These are phyloP conservation scores for Saksenaea vasiformis DNA, from an alignment of 371 early-diverging fungal species.

Conservation along the genomic window DNA sequence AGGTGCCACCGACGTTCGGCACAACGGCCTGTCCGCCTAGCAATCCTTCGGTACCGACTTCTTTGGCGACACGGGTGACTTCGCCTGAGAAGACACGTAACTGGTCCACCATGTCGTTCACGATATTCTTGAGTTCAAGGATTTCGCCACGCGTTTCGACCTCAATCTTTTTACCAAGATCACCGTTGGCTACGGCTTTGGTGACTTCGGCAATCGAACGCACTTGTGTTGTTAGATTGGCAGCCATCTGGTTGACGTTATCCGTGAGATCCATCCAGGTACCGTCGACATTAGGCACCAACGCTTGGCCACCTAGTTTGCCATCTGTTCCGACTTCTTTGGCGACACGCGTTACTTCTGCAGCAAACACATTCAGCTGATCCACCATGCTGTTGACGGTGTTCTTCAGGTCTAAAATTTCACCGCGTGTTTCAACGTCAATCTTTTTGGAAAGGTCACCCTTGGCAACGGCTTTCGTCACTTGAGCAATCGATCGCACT, in stretches of 20 bases:
- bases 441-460: too few species aligned
- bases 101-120: conserved; percentile 66
- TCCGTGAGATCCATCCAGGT: conserved; percentile 61
- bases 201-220: conserved; percentile 58
- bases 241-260: conserved; percentile 63
- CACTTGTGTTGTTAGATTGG: conserved; percentile 59
- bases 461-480: too few species aligned
- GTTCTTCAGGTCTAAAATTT: too few species aligned
- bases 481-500: too few species aligned
- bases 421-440: too few species aligned
- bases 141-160: conserved; percentile 55
- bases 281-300: conserved; percentile 52
- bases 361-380: conserved; percentile 38
- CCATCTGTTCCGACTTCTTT: conserved; percentile 61
- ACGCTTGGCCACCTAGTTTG: conserved; percentile 40
- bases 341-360: conserved; percentile 50
- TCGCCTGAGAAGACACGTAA: conserved; percentile 39
- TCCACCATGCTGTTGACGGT: conserved; percentile 22
- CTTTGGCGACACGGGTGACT: conserved; percentile 52
- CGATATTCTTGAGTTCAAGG: conserved; percentile 50
- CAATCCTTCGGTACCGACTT: conserved; percentile 61
- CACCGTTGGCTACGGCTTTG: conserved; percentile 64
- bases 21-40: conserved; percentile 52
- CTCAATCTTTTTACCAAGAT: conserved; percentile 60
- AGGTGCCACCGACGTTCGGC: conserved; percentile 59